Base-by-base conservation (phyloP, 2,329 filamentous ascomycete genomes). In the Ophiostoma tasmaniense region DNA sequence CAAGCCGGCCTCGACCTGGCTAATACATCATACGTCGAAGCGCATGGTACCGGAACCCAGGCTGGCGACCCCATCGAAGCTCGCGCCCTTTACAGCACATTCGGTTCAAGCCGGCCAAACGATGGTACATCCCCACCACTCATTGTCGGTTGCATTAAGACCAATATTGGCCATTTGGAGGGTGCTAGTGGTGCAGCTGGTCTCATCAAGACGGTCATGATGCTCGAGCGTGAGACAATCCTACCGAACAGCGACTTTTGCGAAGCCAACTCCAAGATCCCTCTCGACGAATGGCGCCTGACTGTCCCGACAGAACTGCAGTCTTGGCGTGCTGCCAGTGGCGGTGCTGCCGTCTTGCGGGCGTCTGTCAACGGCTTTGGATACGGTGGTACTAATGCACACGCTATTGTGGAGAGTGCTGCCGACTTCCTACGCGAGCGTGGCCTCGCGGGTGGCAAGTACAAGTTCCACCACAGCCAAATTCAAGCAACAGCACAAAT, bases 351-450 rank as follows among this genome's bases (percentile, higher is more conserved):
- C 14, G 68, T 75, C 37, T 67, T 72, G n/a, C 71, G 73, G 1
- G 73, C 73, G 55, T 83, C 81, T 68, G 75, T 84, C 69, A 83
- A 83, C 74, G 78, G 76, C 30, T 83, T 83, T 67, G 81, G 81
- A 0, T 81, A 79, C 20, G 81, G 79, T 6, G 74, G 74, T 10
- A 74, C 76, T 33, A 76, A 74, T 33, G 70, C 74, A 6, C 74
- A 75, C 62, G 66, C 64, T 13, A 74, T 75, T 65, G 42, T 75
- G 6, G 73, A 75, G 52, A 81, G 82, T 69, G 80, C 81, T 1
- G 76, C 64, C 8, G 70, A 71, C 59, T 70, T 69, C 25, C 28
- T 70, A 35, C 22, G 37, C 22, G 22, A 33, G 22, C 66, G 25
- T 28, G 67, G 67, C 33, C 61, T 67, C 14, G 25, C n/a, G 6